These are phyloP conservation scores for Backusella sp. DNA, from an alignment of 192 early-diverging fungal species.

Conservation along the genomic window DNA sequence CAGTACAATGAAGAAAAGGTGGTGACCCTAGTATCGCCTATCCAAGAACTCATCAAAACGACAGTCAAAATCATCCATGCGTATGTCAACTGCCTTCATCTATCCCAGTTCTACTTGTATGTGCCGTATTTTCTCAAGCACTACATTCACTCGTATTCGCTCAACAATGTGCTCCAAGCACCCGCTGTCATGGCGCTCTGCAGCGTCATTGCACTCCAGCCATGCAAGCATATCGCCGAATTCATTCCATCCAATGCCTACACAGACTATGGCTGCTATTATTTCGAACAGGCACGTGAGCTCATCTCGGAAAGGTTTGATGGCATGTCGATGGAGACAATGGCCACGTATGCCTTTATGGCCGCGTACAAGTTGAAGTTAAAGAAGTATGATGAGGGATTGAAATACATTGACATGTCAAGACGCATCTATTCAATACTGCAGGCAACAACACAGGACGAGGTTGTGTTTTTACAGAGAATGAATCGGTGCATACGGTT, in stretches of 20 bases:
- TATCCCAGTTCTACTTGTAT: background rate
- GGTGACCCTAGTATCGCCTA: background rate
- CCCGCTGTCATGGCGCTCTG: constrained; percentile 6
- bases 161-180: background rate
- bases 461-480: background rate
- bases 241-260: background rate
- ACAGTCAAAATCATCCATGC: background rate
- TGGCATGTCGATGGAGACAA: background rate
- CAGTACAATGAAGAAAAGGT: background rate
- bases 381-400: background rate
- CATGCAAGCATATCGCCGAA: background rate
- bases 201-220: too few relatives aligned
- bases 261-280: background rate
- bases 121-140: background rate
- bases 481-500: background rate
- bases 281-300: constrained; percentile 1
- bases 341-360: background rate
- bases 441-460: background rate
- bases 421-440: background rate
- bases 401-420: background rate
- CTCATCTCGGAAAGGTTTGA: background rate
- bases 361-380: background rate
- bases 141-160: background rate
- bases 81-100: background rate
- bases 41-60: background rate